phyloP scores from a whole-genome alignment of 768 basidiomycete species.

The Hygrophorus pudorinus region DNA sequence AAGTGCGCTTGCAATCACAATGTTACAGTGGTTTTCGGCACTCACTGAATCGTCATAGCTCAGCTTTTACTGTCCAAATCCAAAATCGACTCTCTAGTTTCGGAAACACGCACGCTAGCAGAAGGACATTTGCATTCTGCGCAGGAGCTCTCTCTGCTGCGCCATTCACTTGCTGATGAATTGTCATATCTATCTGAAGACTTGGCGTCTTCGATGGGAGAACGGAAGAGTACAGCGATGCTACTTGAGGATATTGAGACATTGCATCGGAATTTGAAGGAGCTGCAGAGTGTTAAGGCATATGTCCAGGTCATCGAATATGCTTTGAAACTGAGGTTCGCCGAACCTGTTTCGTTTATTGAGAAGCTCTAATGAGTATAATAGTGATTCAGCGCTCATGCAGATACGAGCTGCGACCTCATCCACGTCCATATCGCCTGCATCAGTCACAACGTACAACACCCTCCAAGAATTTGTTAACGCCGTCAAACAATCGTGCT shows the following conservation, averaged over 20 bases:
- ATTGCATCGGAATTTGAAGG: slow-evolving; percentile 65
- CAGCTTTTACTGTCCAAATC: slow-evolving; percentile 49
- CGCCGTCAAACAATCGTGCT: slow-evolving; percentile 35
- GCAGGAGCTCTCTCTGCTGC: slow-evolving; percentile 63
- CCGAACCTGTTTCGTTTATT: neutral
- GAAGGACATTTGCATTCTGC: slow-evolving; percentile 48
- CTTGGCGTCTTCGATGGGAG: slow-evolving; percentile 47
- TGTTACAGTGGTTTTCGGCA: slow-evolving; percentile 10
- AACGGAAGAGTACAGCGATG: slow-evolving; percentile 41
- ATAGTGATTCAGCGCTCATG: slow-evolving; percentile 48
- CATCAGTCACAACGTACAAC: slow-evolving; percentile 48
- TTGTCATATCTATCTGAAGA: slow-evolving; percentile 56
- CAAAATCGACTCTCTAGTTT: slow-evolving; percentile 35
- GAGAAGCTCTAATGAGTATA: slow-evolving; percentile 1
- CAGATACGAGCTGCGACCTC: slow-evolving; percentile 33
- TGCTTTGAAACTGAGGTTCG: slow-evolving; percentile 64
- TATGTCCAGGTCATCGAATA: slow-evolving; percentile 72
- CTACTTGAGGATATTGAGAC: slow-evolving; percentile 77
- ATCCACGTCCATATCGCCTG: slow-evolving; percentile 29
- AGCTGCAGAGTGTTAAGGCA: slow-evolving; percentile 62
- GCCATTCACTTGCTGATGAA: slow-evolving; percentile 74
- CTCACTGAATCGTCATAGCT: slow-evolving; percentile 35
- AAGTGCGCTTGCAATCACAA: slow-evolving; percentile 28
- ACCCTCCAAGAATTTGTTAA: slow-evolving; percentile 51
- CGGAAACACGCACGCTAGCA: slow-evolving; percentile 36